Evolutionary conservation across 2,329 filamentous ascomycete species (phyloP).

Genomic region (Penicillium sp.): DNA sequence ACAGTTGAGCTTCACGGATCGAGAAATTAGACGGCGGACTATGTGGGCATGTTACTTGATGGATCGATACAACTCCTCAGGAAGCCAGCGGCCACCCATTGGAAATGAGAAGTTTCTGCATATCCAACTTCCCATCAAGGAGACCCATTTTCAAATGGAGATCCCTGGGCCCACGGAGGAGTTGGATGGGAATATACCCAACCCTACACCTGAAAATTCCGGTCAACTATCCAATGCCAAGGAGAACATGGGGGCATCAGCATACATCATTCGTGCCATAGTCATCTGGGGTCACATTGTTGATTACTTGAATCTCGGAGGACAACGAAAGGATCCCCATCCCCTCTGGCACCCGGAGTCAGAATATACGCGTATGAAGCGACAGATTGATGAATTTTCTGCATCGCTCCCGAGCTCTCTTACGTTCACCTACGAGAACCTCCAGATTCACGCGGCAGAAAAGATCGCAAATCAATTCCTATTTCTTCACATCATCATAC

Average conservation of each 20-base stretch:
- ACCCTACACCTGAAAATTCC: conserved; percentile 59
- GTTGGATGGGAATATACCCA: conserved; percentile 65
- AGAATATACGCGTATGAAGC: conserved; percentile 64
- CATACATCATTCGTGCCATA: conserved; percentile 80
- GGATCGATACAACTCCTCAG: conserved; percentile 96
- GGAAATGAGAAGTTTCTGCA: conserved; percentile 84
- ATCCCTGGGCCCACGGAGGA: conserved; percentile 84
- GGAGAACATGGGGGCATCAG: conserved; percentile 90
- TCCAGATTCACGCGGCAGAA: conserved; percentile 77
- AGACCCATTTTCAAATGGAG: conserved; percentile 84
- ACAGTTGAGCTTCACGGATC: conserved; percentile 81
- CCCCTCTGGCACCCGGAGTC: conserved; percentile 83
- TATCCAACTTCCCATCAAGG: conserved; percentile 85
- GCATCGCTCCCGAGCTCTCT: conserved; percentile 64
- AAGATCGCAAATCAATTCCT: conserved; percentile 86
- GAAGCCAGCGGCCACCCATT: conserved; percentile 86
- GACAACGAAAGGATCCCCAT: conserved; percentile 69
- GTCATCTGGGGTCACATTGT: conserved; percentile 87
- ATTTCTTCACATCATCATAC: conserved; percentile 82
- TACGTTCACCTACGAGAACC: conserved; percentile 73
- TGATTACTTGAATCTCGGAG: conserved; percentile 84
- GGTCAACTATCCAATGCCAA: conserved; percentile 62
- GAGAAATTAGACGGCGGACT: conserved; percentile 83
- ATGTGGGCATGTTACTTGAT: conserved; percentile 99
- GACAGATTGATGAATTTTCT: conserved; percentile 66